Percentiles rank a stretch among this genome's conserved stretches.
These are phyloP conservation scores for Cunninghamia lanceolata DNA, from an alignment of 75 land plant species.

Conservation along the genomic window DNA sequence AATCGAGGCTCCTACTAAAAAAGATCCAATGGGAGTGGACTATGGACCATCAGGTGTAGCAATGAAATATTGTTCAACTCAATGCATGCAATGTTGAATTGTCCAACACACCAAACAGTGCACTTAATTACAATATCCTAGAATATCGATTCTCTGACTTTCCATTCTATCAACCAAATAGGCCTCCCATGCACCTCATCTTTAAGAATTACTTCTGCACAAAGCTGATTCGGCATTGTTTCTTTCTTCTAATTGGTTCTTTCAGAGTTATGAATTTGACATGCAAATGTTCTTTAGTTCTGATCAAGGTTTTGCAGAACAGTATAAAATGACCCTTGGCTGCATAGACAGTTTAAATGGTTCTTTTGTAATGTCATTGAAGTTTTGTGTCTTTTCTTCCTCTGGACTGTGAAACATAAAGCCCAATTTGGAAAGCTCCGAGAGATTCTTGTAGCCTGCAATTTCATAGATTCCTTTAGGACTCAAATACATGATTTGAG, in stretches of 20 bases:
- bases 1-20: neutral
- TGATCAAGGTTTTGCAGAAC: neutral
- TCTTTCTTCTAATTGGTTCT: no score
- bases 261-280: neutral
- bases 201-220: neutral
- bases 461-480: no score
- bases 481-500: no score
- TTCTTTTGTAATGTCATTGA: neutral
- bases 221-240: neutral
- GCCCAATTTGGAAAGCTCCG: no score
- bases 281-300: neutral
- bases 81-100: neutral
- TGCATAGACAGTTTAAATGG: neutral
- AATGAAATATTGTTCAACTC: neutral
- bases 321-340: neutral
- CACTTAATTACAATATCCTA: neutral
- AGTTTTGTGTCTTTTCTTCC: no score
- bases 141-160: neutral
- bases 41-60: neutral
- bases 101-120: neutral
- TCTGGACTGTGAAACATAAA: no score
- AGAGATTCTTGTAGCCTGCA: no score
- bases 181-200: neutral
- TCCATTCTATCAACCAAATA: neutral
- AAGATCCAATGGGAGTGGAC: neutral